A percentile compares a stretch with the other conserved stretches of the same genome.
These are phyloP conservation scores for Solanum hybrid DNA, from an alignment of 305 asterid species.

Conservation along the genomic window DNA sequence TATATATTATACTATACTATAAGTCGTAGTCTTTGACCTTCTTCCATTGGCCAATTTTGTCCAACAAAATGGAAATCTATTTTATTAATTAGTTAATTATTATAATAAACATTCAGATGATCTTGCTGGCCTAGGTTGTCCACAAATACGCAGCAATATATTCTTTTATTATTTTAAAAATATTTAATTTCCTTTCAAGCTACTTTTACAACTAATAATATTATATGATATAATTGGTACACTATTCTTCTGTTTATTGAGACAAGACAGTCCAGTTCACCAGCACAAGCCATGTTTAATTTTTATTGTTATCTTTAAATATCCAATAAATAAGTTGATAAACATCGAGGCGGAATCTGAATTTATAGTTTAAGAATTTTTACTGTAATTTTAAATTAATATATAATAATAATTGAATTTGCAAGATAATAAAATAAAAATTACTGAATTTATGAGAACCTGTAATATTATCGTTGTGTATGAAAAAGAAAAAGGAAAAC, in stretches of 20 bases:
- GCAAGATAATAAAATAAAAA: background rate
- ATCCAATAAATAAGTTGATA: background rate
- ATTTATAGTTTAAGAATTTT: background rate
- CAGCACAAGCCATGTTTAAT: background rate
- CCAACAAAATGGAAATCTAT: background rate
- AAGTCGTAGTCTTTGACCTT: constrained; percentile 1
- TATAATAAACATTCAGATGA: background rate
- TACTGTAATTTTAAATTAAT: background rate
- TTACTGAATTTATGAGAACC: background rate
- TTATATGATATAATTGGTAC: background rate
- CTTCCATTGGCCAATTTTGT: background rate
- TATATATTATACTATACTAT: background rate
- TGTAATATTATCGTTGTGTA: background rate
- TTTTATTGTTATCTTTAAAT: background rate
- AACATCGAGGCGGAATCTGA: background rate
- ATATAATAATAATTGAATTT: no score
- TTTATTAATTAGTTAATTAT: background rate
- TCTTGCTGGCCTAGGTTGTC: background rate
- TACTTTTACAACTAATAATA: background rate
- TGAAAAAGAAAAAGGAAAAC: background rate
- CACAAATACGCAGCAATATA: background rate
- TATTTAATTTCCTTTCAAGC: background rate
- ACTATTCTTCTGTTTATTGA: background rate
- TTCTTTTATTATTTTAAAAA: background rate
- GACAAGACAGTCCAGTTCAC: background rate